Evolutionary conservation across 345 rosid species (phyloP), one percentile per base, ranked within the genome.

Genomic region (Punica granatum): DNA sequence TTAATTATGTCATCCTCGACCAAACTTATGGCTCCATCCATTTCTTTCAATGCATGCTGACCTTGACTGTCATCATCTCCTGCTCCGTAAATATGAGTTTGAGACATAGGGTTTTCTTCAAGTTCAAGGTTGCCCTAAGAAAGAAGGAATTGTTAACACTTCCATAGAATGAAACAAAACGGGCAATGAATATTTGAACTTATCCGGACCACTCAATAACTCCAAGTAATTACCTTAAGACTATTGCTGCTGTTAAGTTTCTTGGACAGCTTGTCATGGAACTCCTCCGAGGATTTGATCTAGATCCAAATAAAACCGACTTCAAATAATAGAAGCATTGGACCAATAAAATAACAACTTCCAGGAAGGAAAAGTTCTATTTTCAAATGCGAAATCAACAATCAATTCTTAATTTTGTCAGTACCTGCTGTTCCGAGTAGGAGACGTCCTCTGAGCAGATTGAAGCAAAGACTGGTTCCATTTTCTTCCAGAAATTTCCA

Each of bases 381-480:
- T 56, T 25, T 63, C 61, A 8, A 56, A 30, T 26, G 3, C 18
- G 6, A 30, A 28, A 56, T 56, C 61, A 56, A 6, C 11, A 13
- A 56, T 56, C 61, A 56, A 56, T 56, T 63, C 46, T 23, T 28
- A 15, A 33, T n/a, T 21, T n/a, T 14, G 69, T 69, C 31, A 65
- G 33, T 63, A 85, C 87, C 84, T 85, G 78, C 53, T 78, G 79
- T 67, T 79, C 77, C 83, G 83, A 71, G 78, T 73, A 71, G 60
- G 76, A 65, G 37, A 59, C 25, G 70, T 79, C 82, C 69, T 78
- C 82, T 15, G 58, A 48, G 73, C 77, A 72, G 66, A 68, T 48
- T 13, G 81, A 59, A 66, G 79, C 72, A 80, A 83, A 85, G 61
- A 61, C 9, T 5, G 63, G 67, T 66, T 81, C 90, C 71, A 81